Conservation (phyloP, 1,284 basidiomycete species). For the Naganishia cerealis region DNA sequence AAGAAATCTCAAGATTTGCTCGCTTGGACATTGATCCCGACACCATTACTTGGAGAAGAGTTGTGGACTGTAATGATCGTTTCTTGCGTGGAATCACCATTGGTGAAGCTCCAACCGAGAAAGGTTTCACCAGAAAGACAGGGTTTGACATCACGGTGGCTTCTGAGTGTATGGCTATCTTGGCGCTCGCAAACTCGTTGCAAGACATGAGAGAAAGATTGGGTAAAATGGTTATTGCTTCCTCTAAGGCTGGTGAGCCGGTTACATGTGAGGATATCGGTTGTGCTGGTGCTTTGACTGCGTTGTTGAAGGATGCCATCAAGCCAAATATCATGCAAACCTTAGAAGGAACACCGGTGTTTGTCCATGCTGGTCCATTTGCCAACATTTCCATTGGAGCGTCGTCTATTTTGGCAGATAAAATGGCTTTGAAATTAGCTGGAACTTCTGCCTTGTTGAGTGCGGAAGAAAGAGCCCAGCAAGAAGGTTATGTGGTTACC, state of each 20-base stretch:
- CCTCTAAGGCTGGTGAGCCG: constrained; percentile 83
- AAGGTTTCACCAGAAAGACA: constrained; percentile 82
- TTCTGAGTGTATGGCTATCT: constrained; percentile 96
- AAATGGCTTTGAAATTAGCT: constrained; percentile 92
- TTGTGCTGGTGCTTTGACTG: constrained; percentile 90
- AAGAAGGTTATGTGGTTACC: constrained; percentile 91
- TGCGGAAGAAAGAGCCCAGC: constrained; percentile 84
- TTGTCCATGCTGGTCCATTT: constrained; percentile 97
- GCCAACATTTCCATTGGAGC: constrained; percentile 99
- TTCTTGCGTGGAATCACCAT: constrained; percentile 93
- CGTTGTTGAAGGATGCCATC: constrained; percentile 98
- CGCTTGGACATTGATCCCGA: constrained; percentile 87
- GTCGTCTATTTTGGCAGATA: constrained; percentile 95
- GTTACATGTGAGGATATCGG: constrained; percentile 97
- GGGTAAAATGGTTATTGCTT: constrained; percentile 95
- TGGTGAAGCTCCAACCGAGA: constrained; percentile 84
- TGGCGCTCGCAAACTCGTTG: constrained; percentile 84
- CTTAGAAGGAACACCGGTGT: constrained; percentile 95
- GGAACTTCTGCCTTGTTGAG: too few species aligned
- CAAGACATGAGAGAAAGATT: constrained; percentile 87
- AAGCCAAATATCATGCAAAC: constrained; percentile 99
- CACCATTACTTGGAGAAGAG: constrained; percentile 97
- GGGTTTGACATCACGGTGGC: constrained; percentile 97
- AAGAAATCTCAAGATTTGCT: constrained; percentile 86
- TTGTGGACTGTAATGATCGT: constrained; percentile 93